These are phyloP conservation scores for Discostella stelligera DNA, from an alignment of 352 stramenopile species.

Conservation along the genomic window DNA sequence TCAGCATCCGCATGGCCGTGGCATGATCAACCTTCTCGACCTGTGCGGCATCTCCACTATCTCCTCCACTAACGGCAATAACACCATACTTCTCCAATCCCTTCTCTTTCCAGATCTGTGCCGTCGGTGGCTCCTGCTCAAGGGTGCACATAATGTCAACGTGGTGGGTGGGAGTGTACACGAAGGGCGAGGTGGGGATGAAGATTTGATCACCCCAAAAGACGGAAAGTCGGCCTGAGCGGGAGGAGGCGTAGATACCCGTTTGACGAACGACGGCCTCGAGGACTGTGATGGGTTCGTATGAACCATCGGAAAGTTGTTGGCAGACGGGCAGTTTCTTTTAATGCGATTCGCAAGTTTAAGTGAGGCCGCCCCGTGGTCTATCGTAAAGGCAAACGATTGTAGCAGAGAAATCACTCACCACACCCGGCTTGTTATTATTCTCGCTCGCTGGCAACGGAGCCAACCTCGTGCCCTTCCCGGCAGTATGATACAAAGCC, in stretches of 20 bases:
- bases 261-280: slow-evolving; percentile 98
- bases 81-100: slow-evolving; percentile 98
- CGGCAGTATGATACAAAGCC: slow-evolving; percentile 96
- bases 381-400: background rate
- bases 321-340: slow-evolving; percentile 93
- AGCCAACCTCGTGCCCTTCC: slow-evolving; percentile 95
- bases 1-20: slow-evolving; percentile 91
- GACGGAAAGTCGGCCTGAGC: slow-evolving; percentile 92
- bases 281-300: slow-evolving; percentile 94
- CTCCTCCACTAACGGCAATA: slow-evolving; percentile 91
- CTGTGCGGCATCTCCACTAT: slow-evolving; percentile 87
- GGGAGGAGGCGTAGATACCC: slow-evolving; percentile 93
- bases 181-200: slow-evolving; percentile 90
- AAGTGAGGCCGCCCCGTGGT: background rate
- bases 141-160: slow-evolving; percentile 97
- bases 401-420: slow-evolving; percentile 34
- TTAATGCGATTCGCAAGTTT: slow-evolving; percentile 5
- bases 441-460: slow-evolving; percentile 95
- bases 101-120: slow-evolving; percentile 92
- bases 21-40: slow-evolving; percentile 98
- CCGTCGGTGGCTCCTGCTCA: slow-evolving; percentile 80
- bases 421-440: slow-evolving; percentile 98
- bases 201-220: slow-evolving; percentile 99
- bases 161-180: slow-evolving; percentile 93
- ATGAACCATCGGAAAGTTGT: slow-evolving; percentile 80